These are phyloP conservation scores for Diaporthe velutina DNA, from an alignment of 2,329 filamentous ascomycete species.

Conservation along the genomic window DNA sequence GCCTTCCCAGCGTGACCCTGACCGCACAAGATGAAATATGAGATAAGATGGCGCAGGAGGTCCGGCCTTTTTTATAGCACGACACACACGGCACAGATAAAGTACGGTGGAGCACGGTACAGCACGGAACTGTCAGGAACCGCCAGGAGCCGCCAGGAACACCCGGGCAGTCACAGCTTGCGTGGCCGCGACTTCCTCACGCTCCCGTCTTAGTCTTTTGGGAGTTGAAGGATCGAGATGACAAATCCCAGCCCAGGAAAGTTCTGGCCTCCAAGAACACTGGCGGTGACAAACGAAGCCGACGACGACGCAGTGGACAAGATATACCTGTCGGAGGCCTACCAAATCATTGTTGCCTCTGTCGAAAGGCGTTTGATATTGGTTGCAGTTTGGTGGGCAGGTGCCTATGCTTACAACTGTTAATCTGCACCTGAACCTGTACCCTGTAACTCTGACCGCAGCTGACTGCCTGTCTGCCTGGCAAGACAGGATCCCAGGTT, in stretches of 20 bases:
- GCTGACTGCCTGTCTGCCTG: constrained; percentile 11
- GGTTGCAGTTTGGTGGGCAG: not conserved
- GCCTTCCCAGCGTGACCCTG: constrained; percentile 9
- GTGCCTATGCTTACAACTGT: not conserved
- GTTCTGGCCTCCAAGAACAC: not conserved
- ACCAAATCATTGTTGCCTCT: constrained; percentile 9
- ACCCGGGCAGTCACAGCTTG: not conserved
- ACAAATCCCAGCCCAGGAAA: constrained; percentile 1
- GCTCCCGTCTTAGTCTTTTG: constrained; percentile 7
- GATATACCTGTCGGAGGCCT: not conserved
- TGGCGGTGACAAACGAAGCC: not conserved
- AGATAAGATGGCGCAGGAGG: constrained; percentile 10
- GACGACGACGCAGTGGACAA: not conserved
- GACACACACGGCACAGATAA: constrained; percentile 11
- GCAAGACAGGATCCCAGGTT: not conserved
- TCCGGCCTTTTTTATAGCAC: constrained; percentile 4
- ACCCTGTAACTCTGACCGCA: not conserved
- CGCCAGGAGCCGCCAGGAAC: not conserved
- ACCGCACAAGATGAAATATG: not conserved
- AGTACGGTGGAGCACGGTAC: not conserved
- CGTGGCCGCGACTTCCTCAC: not conserved
- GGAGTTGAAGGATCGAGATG: constrained; percentile 28
- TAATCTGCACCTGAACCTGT: not conserved
- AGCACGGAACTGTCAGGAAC: not conserved
- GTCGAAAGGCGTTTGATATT: not conserved